A percentile compares a stretch with the other conserved stretches of the same genome.
Conservation (phyloP, 2,329 filamentous ascomycete genomes). For the Dryadomyces quercivorus region DNA sequence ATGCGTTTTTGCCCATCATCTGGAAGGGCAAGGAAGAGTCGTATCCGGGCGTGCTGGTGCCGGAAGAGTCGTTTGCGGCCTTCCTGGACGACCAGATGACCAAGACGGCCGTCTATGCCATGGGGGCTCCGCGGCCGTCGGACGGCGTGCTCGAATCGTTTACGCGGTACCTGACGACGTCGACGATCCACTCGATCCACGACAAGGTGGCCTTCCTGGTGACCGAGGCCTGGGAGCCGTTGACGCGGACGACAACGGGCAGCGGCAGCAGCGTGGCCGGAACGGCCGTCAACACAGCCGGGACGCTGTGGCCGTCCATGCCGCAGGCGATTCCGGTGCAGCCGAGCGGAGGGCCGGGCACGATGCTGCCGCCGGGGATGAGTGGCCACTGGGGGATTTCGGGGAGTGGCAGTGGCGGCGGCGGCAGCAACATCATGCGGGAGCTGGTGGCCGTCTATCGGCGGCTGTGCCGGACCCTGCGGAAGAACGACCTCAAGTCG, state of each 20-base stretch:
- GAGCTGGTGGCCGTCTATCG: conserved; percentile 51
- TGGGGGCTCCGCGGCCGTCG: conserved; percentile 21
- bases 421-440: conserved; percentile 23
- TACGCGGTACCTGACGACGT: conserved; percentile 23
- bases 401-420: background rate
- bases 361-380: background rate
- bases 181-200: conserved; percentile 26
- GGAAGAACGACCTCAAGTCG: conserved; percentile 37
- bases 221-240: conserved; percentile 30
- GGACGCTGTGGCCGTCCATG: conserved; percentile 2
- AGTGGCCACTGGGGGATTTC: background rate
- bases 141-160: conserved; percentile 24
- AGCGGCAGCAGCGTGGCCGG: background rate
- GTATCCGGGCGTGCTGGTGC: conserved; percentile 60
- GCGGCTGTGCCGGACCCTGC: conserved; percentile 46
- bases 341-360: background rate
- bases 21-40: conserved; percentile 89
- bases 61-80: conserved; percentile 45
- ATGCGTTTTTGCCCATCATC: conserved; percentile 85
- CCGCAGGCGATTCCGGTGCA: background rate
- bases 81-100: conserved; percentile 53
- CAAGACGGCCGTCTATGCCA: conserved; percentile 26
- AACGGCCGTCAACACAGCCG: background rate
- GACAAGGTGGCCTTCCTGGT: conserved; percentile 24
- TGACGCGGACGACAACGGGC: conserved; percentile 4